These are phyloP conservation scores for Telopea speciosissima DNA, from an alignment of 177 flowering plant genomes.

Conservation along the genomic window DNA sequence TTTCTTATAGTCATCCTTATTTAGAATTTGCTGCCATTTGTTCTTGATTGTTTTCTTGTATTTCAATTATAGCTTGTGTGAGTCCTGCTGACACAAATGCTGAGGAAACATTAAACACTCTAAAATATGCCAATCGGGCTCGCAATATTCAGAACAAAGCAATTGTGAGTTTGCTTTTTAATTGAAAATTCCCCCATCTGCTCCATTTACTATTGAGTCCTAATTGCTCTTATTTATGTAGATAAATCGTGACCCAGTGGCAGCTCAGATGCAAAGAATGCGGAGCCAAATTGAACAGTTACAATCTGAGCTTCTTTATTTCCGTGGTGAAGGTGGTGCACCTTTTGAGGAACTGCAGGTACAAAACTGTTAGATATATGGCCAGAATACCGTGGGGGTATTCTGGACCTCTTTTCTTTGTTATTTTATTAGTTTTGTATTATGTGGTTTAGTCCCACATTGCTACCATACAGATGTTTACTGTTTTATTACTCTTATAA, in stretches of 20 bases:
- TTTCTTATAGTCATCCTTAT: not conserved
- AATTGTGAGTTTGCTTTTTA: slow-evolving; percentile 51
- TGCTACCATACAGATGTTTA: too few species aligned
- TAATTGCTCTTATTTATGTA: slow-evolving; percentile 18
- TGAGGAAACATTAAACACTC: slow-evolving; percentile 88
- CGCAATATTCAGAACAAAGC: slow-evolving; percentile 98
- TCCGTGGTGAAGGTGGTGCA: slow-evolving; percentile 59
- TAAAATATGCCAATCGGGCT: slow-evolving; percentile 98
- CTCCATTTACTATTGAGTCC: not conserved
- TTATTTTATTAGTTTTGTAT: too few species aligned
- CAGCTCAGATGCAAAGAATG: slow-evolving; percentile 86
- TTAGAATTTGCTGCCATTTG: not conserved
- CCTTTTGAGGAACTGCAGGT: slow-evolving; percentile 96
- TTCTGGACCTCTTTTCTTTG: too few species aligned
- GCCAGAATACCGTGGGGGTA: too few species aligned
- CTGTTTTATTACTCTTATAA: too few species aligned
- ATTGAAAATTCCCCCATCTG: not conserved
- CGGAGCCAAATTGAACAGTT: slow-evolving; percentile 81
- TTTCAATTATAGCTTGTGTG: slow-evolving; percentile 63
- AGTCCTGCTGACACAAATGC: slow-evolving; percentile 99
- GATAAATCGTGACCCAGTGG: slow-evolving; percentile 90
- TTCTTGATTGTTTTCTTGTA: not conserved
- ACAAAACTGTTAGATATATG: too few species aligned
- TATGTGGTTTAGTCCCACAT: too few species aligned
- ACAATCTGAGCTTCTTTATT: slow-evolving; percentile 74